Conservation (phyloP, 2,329 filamentous ascomycete species). For the Drechslerella dactyloides region DNA sequence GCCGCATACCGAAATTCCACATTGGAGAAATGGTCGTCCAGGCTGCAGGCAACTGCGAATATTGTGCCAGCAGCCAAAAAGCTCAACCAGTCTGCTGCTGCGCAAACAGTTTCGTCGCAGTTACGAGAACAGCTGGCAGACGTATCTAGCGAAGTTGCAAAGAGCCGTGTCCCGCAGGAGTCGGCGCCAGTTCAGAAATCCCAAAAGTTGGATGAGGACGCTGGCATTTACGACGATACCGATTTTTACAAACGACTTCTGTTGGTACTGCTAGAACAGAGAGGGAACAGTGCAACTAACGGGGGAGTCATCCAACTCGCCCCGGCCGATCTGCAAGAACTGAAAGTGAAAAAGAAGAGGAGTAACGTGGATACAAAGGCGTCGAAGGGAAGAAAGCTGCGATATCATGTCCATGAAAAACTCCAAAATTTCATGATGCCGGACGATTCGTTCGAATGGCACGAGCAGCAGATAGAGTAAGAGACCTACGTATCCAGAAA, state of each 20-base stretch:
- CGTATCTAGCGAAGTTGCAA: conserved; percentile 73
- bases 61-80: conserved; percentile 65
- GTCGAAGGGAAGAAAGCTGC: conserved; percentile 91
- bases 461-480: conserved; percentile 74
- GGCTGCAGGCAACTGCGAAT: conserved; percentile 69
- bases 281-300: conserved; percentile 68
- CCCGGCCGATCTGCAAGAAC: conserved; percentile 58
- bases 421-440: conserved; percentile 97
- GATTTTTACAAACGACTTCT: conserved; percentile 93
- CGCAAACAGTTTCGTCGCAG: conserved; percentile 71
- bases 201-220: conserved; percentile 65
- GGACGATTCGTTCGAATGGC: conserved; percentile 81
- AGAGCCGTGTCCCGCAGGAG: conserved; percentile 57
- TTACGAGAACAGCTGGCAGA: conserved; percentile 73
- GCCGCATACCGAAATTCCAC: conserved; percentile 71
- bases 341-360: conserved; percentile 70
- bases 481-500: conserved; percentile 8
- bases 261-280: conserved; percentile 90
- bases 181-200: conserved; percentile 47
- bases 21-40: conserved; percentile 88
- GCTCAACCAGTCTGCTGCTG: conserved; percentile 64
- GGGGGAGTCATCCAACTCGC: conserved; percentile 67
- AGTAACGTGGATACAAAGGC: conserved; percentile 90
- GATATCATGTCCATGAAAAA: conserved; percentile 95
- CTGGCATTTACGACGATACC: conserved; percentile 83